Conservation (phyloP, 2,329 filamentous ascomycete species). For the Fusarium bactridioides region DNA sequence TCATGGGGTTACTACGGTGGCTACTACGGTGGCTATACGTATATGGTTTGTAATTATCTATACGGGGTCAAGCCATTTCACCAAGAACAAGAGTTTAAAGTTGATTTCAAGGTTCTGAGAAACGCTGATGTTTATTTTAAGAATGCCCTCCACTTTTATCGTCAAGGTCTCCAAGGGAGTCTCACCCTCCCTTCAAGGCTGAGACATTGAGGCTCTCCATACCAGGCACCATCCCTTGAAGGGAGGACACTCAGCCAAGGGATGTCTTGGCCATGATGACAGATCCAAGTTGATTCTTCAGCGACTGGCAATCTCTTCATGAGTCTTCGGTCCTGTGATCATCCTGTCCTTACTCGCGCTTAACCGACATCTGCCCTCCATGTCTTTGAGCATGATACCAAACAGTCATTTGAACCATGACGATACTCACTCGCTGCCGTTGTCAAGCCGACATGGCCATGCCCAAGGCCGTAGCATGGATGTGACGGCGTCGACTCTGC, state of each 20-base stretch:
- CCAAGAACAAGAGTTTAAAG: background rate
- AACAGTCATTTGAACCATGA: background rate
- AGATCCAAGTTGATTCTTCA: background rate
- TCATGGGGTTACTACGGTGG: background rate
- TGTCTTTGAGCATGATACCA: background rate
- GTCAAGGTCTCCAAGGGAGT: background rate
- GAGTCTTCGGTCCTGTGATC: background rate
- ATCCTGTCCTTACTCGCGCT: background rate
- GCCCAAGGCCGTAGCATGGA: background rate
- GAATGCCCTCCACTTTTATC: background rate
- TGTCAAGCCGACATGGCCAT: background rate
- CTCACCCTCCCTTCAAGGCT: background rate
- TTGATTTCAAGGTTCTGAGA: background rate
- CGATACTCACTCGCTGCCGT: background rate
- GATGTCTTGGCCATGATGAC: background rate
- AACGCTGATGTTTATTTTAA: background rate
- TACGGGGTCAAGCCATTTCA: background rate
- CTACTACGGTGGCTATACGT: background rate
- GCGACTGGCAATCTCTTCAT: background rate
- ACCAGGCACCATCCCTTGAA: conserved; percentile 1
- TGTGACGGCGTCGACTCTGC: conserved; percentile 19
- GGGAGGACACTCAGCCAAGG: background rate
- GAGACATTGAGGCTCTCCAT: background rate
- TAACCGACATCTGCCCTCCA: background rate
- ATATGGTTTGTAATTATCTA: background rate